Conservation (phyloP, 257 asterid species). For the Fraxinus anomala region DNA sequence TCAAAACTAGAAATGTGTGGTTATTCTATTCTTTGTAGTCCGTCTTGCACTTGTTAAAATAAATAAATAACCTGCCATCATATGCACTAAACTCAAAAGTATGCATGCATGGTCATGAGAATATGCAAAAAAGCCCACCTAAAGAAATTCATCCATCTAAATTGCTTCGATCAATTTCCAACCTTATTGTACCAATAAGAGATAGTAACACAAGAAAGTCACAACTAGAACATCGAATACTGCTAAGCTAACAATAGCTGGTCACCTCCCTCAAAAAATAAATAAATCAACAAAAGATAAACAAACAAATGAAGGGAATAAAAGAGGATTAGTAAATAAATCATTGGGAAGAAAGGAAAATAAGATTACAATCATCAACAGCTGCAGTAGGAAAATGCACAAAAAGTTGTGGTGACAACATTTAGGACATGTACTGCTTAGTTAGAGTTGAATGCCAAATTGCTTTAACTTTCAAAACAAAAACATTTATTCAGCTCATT, state of each 20-base stretch:
- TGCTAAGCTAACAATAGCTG: conserved; percentile 15
- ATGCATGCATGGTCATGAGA: conserved; percentile 5
- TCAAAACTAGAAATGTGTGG: not conserved
- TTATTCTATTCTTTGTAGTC: not conserved
- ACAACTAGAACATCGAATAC: conserved; percentile 15
- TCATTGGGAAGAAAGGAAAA: not conserved
- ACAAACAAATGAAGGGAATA: conserved; percentile 4
- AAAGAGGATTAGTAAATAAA: not conserved
- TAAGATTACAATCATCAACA: not conserved
- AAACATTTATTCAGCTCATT: not conserved
- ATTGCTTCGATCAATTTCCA: not conserved
- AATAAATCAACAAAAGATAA: not conserved
- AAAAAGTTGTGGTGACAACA: not conserved
- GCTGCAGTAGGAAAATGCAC: not conserved
- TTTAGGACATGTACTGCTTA: not conserved
- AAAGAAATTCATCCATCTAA: conserved; percentile 3
- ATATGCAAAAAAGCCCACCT: not conserved
- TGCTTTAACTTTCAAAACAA: not conserved
- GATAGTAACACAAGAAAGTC: conserved; percentile 6
- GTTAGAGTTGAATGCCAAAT: not conserved
- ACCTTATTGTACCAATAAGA: not conserved
- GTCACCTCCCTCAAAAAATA: not conserved
- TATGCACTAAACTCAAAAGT: conserved; percentile 8
- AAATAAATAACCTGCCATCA: conserved; percentile 7
- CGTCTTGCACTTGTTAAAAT: not conserved